Conservation (phyloP, 2,329 filamentous ascomycete species). For the Nigrograna mackinnonii region DNA sequence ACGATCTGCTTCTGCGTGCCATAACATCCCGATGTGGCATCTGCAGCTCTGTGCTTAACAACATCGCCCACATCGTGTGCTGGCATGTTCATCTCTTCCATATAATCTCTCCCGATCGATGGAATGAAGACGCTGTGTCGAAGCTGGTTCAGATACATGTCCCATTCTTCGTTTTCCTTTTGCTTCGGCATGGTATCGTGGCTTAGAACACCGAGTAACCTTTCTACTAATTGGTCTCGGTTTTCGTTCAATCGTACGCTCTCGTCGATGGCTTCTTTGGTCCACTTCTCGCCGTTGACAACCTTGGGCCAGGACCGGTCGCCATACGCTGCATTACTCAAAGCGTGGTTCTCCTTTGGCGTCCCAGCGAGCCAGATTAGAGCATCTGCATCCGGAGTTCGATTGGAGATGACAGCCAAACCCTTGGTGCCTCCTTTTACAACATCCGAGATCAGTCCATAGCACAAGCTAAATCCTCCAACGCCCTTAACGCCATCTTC, state of each 20-base stretch:
- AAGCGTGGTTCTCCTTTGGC: slow-evolving; percentile 57
- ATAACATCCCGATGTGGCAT: slow-evolving; percentile 56
- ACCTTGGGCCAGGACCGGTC: slow-evolving; percentile 67
- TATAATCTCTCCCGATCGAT: slow-evolving; percentile 53
- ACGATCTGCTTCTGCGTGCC: slow-evolving; percentile 69
- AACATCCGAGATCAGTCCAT: slow-evolving; percentile 56
- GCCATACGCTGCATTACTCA: slow-evolving; percentile 65
- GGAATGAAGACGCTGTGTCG: slow-evolving; percentile 66
- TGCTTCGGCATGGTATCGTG: slow-evolving; percentile 59
- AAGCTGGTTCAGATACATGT: slow-evolving; percentile 60
- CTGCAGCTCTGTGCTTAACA: slow-evolving; percentile 38
- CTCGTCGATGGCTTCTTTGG: slow-evolving; percentile 52
- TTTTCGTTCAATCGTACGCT: slow-evolving; percentile 47
- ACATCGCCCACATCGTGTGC: slow-evolving; percentile 43
- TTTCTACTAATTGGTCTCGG: slow-evolving; percentile 54
- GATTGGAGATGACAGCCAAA: slow-evolving; percentile 65
- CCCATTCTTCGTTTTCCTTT: slow-evolving; percentile 53
- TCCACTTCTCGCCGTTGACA: slow-evolving; percentile 57
- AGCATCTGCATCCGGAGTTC: slow-evolving; percentile 55
- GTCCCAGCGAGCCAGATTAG: slow-evolving; percentile 55
- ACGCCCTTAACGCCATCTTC: slow-evolving; percentile 60
- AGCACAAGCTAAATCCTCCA: slow-evolving; percentile 66
- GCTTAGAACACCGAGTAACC: slow-evolving; percentile 57
- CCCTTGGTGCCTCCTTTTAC: slow-evolving; percentile 32
- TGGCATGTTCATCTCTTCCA: slow-evolving; percentile 42